phyloP scores from a whole-genome alignment of 768 basidiomycete species.

The Tricholoma sp. region DNA sequence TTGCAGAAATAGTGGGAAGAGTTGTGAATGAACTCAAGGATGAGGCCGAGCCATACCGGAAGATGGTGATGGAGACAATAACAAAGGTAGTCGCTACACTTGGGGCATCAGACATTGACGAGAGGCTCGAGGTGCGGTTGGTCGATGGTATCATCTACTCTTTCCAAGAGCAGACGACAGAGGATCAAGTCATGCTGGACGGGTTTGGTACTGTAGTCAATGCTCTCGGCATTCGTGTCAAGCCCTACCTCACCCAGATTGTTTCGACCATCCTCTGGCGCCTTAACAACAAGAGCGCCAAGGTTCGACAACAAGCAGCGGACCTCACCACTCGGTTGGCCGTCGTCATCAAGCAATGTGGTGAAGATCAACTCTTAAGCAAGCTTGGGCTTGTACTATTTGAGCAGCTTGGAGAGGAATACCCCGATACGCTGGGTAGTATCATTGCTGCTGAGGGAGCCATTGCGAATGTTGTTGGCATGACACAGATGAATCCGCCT shows the following conservation, averaged over 20 bases:
- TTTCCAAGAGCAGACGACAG: conserved; percentile 99
- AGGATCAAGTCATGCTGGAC: conserved; percentile 99
- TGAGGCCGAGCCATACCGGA: conserved; percentile 86
- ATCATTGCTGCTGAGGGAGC: conserved; percentile 99
- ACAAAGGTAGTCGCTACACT: conserved; percentile 92
- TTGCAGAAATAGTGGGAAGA: conserved; percentile 90
- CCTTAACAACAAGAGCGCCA: conserved; percentile 98
- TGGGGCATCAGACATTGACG: conserved; percentile 97
- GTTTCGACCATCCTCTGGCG: conserved; percentile 99
- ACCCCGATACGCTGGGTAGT: conserved; percentile 97
- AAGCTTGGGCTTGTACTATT: conserved; percentile 96
- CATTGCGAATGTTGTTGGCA: conserved; percentile 98
- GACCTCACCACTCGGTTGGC: conserved; percentile 95
- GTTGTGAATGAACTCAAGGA: conserved; percentile 89
- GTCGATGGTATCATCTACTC: conserved; percentile 99
- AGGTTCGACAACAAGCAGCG: conserved; percentile 98
- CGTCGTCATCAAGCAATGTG: conserved; percentile 97
- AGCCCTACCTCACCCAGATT: conserved; percentile 97
- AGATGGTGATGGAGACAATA: conserved; percentile 99
- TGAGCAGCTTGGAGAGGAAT: conserved; percentile 98
- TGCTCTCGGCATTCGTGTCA: conserved; percentile 92
- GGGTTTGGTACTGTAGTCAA: conserved; percentile 98
- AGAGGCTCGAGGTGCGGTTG: conserved; percentile 87
- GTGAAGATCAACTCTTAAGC: conserved; percentile 92
- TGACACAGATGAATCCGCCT: conserved; percentile 99